These are phyloP conservation scores for Leccinellum luteum DNA, from an alignment of 768 basidiomycete genomes.

Conservation along the genomic window DNA sequence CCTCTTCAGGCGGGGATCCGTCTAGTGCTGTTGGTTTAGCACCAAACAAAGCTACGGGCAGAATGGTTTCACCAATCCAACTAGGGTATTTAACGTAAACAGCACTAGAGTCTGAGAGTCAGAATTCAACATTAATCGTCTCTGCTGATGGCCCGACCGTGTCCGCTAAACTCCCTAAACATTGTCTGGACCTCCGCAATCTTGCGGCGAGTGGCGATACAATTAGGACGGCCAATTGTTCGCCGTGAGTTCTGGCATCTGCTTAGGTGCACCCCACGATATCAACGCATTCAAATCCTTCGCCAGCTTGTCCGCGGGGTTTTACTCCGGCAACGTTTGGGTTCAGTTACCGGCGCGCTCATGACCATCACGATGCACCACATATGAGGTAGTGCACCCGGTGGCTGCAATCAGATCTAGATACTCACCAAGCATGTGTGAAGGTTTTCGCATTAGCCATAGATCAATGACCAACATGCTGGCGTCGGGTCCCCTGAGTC, in stretches of 20 bases:
- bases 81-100: not conserved
- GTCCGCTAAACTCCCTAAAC: not conserved
- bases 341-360: not conserved
- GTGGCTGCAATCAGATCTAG: not conserved
- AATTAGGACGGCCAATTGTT: not conserved
- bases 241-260: not conserved
- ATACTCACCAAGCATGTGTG: not conserved
- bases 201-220: not conserved
- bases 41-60: not conserved
- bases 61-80: not conserved
- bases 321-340: not conserved
- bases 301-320: not conserved
- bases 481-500: too few species aligned
- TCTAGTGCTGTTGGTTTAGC: not conserved
- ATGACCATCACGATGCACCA: not conserved
- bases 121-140: not conserved
- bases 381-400: not conserved
- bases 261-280: not conserved
- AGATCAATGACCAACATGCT: not conserved
- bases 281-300: not conserved
- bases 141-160: not conserved
- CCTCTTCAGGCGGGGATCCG: too few species aligned
- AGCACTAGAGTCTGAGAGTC: not conserved
- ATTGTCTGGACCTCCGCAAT: not conserved
- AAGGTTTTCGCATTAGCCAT: not conserved